Conservation (phyloP, 192 early-diverging fungal genomes). For the Podila epigama region DNA sequence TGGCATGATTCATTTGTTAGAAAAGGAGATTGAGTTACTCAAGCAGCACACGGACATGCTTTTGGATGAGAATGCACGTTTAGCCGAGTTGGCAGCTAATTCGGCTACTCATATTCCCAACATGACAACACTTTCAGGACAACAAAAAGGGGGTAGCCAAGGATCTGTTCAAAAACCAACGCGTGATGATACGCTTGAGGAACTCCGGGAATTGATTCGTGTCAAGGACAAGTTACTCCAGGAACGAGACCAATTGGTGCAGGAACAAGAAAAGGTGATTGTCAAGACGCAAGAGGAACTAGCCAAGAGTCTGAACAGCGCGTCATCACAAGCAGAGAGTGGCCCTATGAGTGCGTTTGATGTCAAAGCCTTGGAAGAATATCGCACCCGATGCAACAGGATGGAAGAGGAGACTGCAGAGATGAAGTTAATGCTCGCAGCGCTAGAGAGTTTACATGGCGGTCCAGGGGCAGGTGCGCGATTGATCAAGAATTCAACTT, state of each 20-base stretch:
- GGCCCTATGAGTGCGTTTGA: slow-evolving; percentile 18
- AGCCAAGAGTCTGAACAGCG: neutral
- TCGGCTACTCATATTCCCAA: neutral
- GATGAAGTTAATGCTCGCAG: slow-evolving; percentile 35
- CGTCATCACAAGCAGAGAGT: neutral
- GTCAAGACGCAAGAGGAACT: neutral
- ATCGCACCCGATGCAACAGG: slow-evolving; percentile 23
- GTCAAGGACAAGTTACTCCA: slow-evolving; percentile 29
- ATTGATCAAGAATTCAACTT: slow-evolving; percentile 25
- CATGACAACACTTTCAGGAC: neutral
- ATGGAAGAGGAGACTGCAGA: slow-evolving; percentile 46
- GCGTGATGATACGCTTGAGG: slow-evolving; percentile 9
- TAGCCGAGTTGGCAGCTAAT: slow-evolving; percentile 26
- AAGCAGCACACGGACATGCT: slow-evolving; percentile 44
- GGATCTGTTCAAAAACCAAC: slow-evolving; percentile 7
- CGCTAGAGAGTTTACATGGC: slow-evolving; percentile 23
- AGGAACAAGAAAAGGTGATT: slow-evolving; percentile 16
- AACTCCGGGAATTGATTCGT: slow-evolving; percentile 32
- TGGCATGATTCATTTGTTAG: slow-evolving; percentile 30
- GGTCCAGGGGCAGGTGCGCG: slow-evolving; percentile 35
- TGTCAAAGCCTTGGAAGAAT: slow-evolving; percentile 17
- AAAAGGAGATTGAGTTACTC: slow-evolving; percentile 45
- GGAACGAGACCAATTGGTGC: slow-evolving; percentile 24
- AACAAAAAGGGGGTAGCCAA: neutral
- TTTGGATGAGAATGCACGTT: slow-evolving; percentile 38